Conservation (phyloP, 179 eudicot species). For the Sideroxylon spinosum region DNA sequence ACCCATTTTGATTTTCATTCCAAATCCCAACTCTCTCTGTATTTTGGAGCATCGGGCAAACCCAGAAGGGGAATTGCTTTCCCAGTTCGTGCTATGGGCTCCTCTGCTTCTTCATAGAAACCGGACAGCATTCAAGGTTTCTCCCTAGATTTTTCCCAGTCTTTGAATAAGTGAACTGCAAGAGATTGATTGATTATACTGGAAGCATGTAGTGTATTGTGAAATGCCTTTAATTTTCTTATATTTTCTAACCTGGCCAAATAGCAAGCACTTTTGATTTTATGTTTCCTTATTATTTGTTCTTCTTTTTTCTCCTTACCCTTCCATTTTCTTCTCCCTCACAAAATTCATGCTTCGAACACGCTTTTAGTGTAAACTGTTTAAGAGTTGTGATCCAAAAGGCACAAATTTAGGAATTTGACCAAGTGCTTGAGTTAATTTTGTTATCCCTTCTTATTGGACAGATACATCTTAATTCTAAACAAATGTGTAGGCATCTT, state of each 20-base stretch:
- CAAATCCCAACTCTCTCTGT: constrained; percentile 16
- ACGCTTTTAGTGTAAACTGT: not conserved
- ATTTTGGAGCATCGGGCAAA: constrained; percentile 1
- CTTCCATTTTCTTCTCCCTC: too few relatives aligned
- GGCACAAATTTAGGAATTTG: not conserved
- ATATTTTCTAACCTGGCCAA: too few relatives aligned
- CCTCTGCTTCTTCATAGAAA: constrained; percentile 67
- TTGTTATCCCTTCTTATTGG: not conserved
- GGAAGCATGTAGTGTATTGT: not conserved
- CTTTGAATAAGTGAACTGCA: not conserved
- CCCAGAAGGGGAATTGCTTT: constrained; percentile 19
- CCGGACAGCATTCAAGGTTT: constrained; percentile 61
- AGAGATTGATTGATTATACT: not conserved
- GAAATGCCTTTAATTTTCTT: too few relatives aligned
- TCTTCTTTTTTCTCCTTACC: too few relatives aligned
- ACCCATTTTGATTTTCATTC: constrained; percentile 24
- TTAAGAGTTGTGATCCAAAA: not conserved
- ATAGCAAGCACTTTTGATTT: too few relatives aligned
- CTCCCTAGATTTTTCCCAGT: constrained; percentile 11
- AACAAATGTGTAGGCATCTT: not conserved
- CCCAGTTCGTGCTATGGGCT: constrained; percentile 60
- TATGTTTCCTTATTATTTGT: too few relatives aligned
- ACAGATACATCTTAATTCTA: not conserved
- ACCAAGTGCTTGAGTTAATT: not conserved
- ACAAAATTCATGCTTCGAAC: too few relatives aligned